phyloP scores from a whole-genome alignment of 2,329 filamentous ascomycete species.

The Drechslerella stenobrocha region DNA sequence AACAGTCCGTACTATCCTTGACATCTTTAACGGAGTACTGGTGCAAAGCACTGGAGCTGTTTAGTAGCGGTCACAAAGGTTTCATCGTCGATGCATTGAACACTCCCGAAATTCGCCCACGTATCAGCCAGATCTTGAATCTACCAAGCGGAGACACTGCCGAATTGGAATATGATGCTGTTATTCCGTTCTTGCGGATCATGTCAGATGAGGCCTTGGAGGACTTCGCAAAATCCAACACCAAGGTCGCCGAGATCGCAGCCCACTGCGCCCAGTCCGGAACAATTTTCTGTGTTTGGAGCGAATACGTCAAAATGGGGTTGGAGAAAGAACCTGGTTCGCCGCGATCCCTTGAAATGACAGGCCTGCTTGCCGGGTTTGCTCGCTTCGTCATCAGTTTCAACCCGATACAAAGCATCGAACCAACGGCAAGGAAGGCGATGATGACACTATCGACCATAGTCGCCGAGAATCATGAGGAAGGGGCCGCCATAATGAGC shows the following conservation, averaged over 20 bases:
- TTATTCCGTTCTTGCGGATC: slow-evolving; percentile 10
- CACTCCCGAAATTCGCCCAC: slow-evolving; percentile 9
- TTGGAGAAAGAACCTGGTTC: background rate
- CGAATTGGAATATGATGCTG: background rate
- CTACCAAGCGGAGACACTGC: background rate
- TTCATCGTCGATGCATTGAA: slow-evolving; percentile 20
- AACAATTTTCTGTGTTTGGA: slow-evolving; percentile 15
- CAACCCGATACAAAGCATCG: slow-evolving; percentile 23
- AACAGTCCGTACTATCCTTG: background rate
- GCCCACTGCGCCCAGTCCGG: slow-evolving; percentile 10
- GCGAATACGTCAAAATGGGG: background rate
- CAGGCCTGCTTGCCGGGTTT: background rate
- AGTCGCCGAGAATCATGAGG: slow-evolving; percentile 5
- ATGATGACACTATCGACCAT: slow-evolving; percentile 8
- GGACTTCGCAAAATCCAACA: slow-evolving; percentile 1
- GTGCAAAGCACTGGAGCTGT: slow-evolving; percentile 15
- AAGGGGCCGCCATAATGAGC: slow-evolving; percentile 6
- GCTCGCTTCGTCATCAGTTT: slow-evolving; percentile 15
- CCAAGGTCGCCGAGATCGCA: slow-evolving; percentile 9
- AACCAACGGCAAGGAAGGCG: background rate
- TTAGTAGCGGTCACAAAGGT: slow-evolving; percentile 6
- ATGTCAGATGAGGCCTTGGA: slow-evolving; percentile 6
- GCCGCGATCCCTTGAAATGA: background rate
- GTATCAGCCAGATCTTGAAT: slow-evolving; percentile 10
- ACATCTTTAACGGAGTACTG: slow-evolving; percentile 17